Percentiles rank a stretch among this genome's conserved stretches.
These are phyloP conservation scores for Russula foetens DNA, from an alignment of 768 basidiomycete genomes.

Conservation along the genomic window DNA sequence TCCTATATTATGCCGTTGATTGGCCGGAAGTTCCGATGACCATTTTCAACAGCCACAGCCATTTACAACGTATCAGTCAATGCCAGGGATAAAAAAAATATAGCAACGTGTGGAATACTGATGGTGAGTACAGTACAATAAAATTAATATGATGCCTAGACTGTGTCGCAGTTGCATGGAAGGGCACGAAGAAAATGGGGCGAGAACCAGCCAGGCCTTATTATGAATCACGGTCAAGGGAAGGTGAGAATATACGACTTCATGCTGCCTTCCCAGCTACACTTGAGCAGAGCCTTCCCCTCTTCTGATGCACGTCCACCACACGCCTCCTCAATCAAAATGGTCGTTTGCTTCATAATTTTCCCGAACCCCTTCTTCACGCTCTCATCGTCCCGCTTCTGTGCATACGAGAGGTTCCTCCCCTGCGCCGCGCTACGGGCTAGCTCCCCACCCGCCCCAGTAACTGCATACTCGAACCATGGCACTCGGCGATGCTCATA, in stretches of 20 bases:
- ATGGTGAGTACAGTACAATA: background rate
- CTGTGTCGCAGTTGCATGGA: background rate
- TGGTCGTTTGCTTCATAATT: conserved; percentile 30
- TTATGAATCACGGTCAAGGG: conserved; percentile 34
- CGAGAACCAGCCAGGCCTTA: too few species aligned
- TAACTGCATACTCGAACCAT: conserved; percentile 13
- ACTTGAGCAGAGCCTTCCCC: conserved; percentile 34
- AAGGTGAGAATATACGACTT: conserved; percentile 54
- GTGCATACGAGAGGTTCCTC: conserved; percentile 9
- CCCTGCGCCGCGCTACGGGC: background rate
- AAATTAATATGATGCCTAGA: background rate
- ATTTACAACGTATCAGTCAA: background rate
- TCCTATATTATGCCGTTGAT: background rate
- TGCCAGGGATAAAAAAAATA: background rate
- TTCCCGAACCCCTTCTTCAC: conserved; percentile 23
- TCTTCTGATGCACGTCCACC: conserved; percentile 32
- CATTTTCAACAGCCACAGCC: too few species aligned
- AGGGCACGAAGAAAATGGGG: background rate
- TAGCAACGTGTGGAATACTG: conserved; percentile 1
- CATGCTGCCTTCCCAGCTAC: conserved; percentile 56
- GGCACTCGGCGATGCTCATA: background rate
- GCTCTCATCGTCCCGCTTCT: conserved; percentile 21
- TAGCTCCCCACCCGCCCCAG: background rate
- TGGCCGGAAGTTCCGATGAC: background rate
- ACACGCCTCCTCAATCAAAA: conserved; percentile 34